phyloP scores from a whole-genome alignment of 768 basidiomycete species.

The Suillus spraguei region DNA sequence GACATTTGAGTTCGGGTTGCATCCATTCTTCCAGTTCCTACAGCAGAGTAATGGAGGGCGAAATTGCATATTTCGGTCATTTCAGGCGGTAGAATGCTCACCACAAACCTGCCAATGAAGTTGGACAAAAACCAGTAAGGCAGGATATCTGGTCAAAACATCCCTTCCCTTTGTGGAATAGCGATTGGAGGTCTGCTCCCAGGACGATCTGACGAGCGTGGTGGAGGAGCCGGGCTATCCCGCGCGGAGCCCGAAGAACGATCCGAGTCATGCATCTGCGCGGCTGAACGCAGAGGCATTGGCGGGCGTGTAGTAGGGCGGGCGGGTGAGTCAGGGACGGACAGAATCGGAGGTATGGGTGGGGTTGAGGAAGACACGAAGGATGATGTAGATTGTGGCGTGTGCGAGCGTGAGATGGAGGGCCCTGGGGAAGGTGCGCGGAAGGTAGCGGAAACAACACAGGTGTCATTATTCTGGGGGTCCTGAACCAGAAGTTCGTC shows the following conservation, averaged over 20 bases:
- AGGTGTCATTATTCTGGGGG: conserved; percentile 43
- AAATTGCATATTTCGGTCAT: background rate
- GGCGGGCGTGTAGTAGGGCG: conserved; percentile 29
- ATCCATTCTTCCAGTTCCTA: background rate
- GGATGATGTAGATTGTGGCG: conserved; percentile 18
- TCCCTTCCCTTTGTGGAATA: conserved; percentile 59
- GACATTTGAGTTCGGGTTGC: background rate
- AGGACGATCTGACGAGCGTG: conserved; percentile 69
- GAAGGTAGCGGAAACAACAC: conserved; percentile 28
- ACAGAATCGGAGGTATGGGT: conserved; percentile 17
- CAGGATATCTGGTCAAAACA: conserved; percentile 47
- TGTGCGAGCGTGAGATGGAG: conserved; percentile 21
- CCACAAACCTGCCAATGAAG: background rate
- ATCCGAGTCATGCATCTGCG: conserved; percentile 27
- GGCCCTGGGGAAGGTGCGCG: conserved; percentile 25
- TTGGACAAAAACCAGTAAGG: background rate
- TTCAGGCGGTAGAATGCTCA: background rate
- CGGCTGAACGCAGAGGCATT: conserved; percentile 19
- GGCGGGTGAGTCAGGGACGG: conserved; percentile 28
- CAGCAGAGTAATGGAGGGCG: background rate
- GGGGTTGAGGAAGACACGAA: conserved; percentile 6
- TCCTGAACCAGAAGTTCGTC: conserved; percentile 63
- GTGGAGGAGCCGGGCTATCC: conserved; percentile 56
- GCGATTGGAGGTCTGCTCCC: conserved; percentile 58
- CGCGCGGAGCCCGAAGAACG: conserved; percentile 26